Conservation (phyloP, 2,329 filamentous ascomycete genomes). For the Zymoseptoria ardabiliae region DNA sequence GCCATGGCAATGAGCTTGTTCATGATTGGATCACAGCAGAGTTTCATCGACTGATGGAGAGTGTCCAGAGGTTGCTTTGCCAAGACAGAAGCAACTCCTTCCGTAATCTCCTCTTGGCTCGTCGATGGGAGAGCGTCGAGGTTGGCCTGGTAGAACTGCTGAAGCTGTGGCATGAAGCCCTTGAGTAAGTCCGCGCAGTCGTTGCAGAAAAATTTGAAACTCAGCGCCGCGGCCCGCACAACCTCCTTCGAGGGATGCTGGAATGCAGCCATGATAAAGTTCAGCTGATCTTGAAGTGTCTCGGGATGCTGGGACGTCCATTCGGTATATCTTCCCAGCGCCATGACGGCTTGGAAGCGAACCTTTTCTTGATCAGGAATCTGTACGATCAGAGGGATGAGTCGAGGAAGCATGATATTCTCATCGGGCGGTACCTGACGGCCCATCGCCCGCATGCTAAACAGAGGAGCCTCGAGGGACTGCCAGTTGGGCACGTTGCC, state of each 20-base stretch:
- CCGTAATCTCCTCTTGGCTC: constrained; percentile 93
- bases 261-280: constrained; percentile 92
- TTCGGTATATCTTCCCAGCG: constrained; percentile 90
- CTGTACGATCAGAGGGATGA: constrained; percentile 88
- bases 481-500: constrained; percentile 89
- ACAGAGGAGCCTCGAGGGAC: constrained; percentile 86
- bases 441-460: constrained; percentile 91
- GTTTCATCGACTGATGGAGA: constrained; percentile 76
- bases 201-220: constrained; percentile 94
- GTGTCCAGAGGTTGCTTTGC: constrained; percentile 75
- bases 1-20: constrained; percentile 79
- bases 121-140: constrained; percentile 75
- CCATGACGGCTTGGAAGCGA: constrained; percentile 98
- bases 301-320: constrained; percentile 95
- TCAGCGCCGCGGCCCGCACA: constrained; percentile 80
- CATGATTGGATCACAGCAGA: constrained; percentile 88
- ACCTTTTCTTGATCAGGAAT: constrained; percentile 95
- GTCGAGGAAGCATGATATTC: constrained; percentile 74
- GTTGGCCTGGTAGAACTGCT: constrained; percentile 85
- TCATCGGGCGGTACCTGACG: constrained; percentile 92
- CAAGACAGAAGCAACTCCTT: constrained; percentile 88
- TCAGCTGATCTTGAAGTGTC: constrained; percentile 84
- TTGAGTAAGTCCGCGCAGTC: constrained; percentile 86
- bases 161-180: constrained; percentile 74
- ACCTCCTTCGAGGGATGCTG: constrained; percentile 84